Conservation (phyloP, 139 green algal species). For the Chlamydomonas asymmetrica region DNA sequence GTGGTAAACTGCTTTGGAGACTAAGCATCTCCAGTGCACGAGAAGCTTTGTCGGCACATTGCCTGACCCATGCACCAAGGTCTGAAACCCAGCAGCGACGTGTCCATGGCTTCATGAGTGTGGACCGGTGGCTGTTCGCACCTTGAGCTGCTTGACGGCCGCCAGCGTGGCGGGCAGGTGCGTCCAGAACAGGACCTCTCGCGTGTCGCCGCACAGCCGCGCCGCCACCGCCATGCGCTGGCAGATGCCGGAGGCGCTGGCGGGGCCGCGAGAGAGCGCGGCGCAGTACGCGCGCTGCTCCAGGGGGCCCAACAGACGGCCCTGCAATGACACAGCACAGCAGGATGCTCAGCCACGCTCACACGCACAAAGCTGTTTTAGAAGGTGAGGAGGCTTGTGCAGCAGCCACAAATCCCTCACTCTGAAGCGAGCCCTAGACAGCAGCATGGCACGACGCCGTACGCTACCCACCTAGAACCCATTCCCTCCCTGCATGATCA, state of each 20-base stretch:
- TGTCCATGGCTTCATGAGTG: background rate
- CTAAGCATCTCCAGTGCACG: background rate
- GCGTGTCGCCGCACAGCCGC: slow-evolving; percentile 28
- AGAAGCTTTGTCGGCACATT: no score
- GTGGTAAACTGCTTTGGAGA: background rate
- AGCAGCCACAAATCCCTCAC: background rate
- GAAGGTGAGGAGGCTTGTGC: background rate
- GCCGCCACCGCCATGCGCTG: slow-evolving; percentile 53
- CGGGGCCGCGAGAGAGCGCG: background rate
- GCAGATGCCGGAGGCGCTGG: slow-evolving; percentile 3
- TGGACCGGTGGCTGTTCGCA: background rate
- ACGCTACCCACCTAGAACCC: background rate
- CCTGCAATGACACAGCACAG: background rate
- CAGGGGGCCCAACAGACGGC: slow-evolving; percentile 52
- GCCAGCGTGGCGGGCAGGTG: slow-evolving; percentile 66
- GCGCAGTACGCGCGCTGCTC: slow-evolving; percentile 58
- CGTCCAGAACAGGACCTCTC: slow-evolving; percentile 70
- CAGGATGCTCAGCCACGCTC: background rate
- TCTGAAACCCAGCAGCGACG: background rate
- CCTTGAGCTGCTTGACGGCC: slow-evolving; percentile 23
- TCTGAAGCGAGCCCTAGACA: background rate
- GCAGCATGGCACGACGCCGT: background rate
- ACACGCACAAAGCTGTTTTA: background rate
- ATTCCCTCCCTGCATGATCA: background rate
- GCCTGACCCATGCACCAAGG: no score